A percentile compares a stretch with the other conserved stretches of the same genome.
Evolutionary conservation across 2,329 filamentous ascomycete species (phyloP).

Genomic region (Chaetomiaceae sp.): DNA sequence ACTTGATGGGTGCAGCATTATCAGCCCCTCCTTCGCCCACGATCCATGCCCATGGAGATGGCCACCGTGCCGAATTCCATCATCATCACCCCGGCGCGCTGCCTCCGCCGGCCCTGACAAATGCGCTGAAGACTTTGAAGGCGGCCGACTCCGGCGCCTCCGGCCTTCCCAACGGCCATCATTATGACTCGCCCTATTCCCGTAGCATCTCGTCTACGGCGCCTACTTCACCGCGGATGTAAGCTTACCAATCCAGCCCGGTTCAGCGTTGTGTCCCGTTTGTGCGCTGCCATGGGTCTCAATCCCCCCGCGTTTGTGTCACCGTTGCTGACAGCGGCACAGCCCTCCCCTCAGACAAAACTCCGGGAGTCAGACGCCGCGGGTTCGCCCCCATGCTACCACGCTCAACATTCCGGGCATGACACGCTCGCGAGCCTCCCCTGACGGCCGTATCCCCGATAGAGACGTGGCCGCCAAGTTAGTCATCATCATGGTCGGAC

Average conservation of each 20-base stretch:
- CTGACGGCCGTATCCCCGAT: conserved; percentile 88
- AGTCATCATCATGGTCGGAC: conserved; percentile 96
- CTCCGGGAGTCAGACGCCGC: conserved; percentile 72
- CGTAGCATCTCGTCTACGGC: conserved; percentile 56
- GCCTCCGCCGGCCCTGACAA: conserved; percentile 27
- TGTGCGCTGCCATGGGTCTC: neutral
- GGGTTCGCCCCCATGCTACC: conserved; percentile 77
- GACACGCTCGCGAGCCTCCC: conserved; percentile 91
- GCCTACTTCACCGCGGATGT: conserved; percentile 56
- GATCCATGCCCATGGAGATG: conserved; percentile 21
- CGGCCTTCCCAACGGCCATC: conserved; percentile 31
- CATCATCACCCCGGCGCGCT: conserved; percentile 5
- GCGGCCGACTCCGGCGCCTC: conserved; percentile 34
- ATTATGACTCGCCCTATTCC: conserved; percentile 52
- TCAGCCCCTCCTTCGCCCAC: conserved; percentile 26
- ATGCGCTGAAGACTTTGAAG: conserved; percentile 37
- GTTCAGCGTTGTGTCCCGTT: neutral
- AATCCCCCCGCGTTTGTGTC: neutral
- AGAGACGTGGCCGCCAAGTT: conserved; percentile 94
- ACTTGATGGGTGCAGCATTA: conserved; percentile 33
- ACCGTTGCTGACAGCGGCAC: conserved; percentile 15
- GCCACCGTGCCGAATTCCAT: conserved; percentile 6
- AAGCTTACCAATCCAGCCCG: too few relatives aligned
- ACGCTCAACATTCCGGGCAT: conserved; percentile 96
- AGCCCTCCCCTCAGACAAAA: conserved; percentile 68